Conservation (phyloP, 2,329 filamentous ascomycete species). For the Diaporthe citriasiana region DNA sequence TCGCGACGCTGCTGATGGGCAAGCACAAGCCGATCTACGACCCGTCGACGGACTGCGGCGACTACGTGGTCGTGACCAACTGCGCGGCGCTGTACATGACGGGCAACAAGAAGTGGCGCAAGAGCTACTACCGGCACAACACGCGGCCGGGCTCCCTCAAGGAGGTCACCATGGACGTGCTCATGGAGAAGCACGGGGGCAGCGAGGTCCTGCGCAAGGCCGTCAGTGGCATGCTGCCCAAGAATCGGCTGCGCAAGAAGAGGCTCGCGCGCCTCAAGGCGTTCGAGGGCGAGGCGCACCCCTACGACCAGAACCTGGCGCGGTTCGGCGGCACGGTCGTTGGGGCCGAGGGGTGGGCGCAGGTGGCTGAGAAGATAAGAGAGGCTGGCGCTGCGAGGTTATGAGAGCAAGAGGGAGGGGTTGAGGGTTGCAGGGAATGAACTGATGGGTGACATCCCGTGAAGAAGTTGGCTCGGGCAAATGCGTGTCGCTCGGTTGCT, state of each 20-base stretch:
- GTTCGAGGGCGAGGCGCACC: conserved; percentile 93
- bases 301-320: conserved; percentile 90
- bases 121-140: conserved; percentile 95
- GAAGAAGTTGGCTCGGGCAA: not conserved
- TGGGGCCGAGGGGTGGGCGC: conserved; percentile 67
- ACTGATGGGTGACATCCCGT: not conserved
- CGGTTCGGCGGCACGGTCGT: conserved; percentile 75
- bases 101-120: conserved; percentile 92
- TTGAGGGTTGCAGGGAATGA: not conserved
- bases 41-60: conserved; percentile 97
- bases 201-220: conserved; percentile 92
- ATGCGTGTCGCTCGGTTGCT: not conserved
- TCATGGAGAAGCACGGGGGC: conserved; percentile 95
- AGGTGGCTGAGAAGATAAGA: conserved; percentile 64
- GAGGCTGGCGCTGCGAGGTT: conserved; percentile 64
- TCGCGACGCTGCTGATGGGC: conserved; percentile 92
- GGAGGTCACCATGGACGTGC: conserved; percentile 91
- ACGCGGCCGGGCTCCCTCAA: conserved; percentile 90
- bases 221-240: conserved; percentile 96
- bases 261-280: conserved; percentile 91
- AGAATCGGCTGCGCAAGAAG: conserved; percentile 93
- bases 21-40: conserved; percentile 99
- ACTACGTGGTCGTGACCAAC: conserved; percentile 96
- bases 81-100: conserved; percentile 90
- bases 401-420: conserved; percentile 49